Evolutionary conservation across 768 basidiomycete species (phyloP).

Genomic region (Dacryopinax primogenitus): DNA sequence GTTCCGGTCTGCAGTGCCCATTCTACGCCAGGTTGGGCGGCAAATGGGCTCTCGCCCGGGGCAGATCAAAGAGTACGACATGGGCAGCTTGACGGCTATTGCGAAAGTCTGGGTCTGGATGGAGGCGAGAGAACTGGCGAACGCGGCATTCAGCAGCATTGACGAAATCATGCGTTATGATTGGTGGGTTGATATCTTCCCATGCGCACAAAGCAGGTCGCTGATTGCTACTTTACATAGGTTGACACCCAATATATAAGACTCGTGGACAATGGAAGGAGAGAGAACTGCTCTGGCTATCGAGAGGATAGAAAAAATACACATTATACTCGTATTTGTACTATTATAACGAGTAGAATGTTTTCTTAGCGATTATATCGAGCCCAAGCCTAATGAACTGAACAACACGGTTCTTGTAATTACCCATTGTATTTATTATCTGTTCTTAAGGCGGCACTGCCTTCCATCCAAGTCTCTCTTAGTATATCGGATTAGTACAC

Average conservation of each 20-base stretch:
- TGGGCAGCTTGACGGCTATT: slow-evolving; percentile 67
- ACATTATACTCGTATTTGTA: neutral
- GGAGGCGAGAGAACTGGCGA: slow-evolving; percentile 79
- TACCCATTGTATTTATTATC: neutral
- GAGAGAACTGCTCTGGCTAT: neutral
- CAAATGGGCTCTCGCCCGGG: slow-evolving; percentile 70
- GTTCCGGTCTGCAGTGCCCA: slow-evolving; percentile 91
- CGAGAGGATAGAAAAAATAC: neutral
- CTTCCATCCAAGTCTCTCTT: neutral
- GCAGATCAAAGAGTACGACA: slow-evolving; percentile 45
- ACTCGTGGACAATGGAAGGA: neutral
- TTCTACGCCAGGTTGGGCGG: slow-evolving; percentile 77
- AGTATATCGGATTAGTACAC: neutral
- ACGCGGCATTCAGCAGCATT: slow-evolving; percentile 60
- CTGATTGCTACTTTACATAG: slow-evolving; percentile 26
- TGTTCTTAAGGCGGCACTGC: neutral
- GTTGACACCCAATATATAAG: slow-evolving; percentile 36
- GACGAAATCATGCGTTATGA: slow-evolving; percentile 83
- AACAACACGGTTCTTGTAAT: too few relatives aligned
- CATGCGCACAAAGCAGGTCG: neutral
- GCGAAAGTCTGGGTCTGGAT: slow-evolving; percentile 94
- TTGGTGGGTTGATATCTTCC: slow-evolving; percentile 42
- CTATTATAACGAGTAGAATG: neutral
- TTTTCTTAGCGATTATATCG: neutral
- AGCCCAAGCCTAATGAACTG: neutral